Percentiles rank a stretch among this genome's conserved stretches.
These are phyloP conservation scores for Senna siamea DNA, from an alignment of 306 rosid genomes.

Conservation along the genomic window DNA sequence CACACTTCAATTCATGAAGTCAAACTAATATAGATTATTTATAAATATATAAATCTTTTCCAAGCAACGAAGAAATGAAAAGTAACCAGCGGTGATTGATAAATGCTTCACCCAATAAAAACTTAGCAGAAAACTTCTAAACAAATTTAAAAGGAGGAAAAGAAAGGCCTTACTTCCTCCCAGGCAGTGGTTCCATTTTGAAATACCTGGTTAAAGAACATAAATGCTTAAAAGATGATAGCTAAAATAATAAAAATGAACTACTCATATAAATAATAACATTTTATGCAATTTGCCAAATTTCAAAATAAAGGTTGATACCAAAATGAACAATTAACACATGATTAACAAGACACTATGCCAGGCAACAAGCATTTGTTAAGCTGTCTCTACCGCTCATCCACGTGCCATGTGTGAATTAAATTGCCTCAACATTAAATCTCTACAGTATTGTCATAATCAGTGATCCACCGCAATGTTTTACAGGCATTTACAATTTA, in stretches of 20 bases:
- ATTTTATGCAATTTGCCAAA: neutral
- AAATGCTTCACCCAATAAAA: slow-evolving; percentile 23
- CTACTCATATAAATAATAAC: neutral
- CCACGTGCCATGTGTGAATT: slow-evolving; percentile 13
- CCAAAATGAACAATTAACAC: neutral
- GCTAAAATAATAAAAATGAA: slow-evolving; percentile 17
- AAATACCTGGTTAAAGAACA: slow-evolving; percentile 71
- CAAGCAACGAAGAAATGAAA: slow-evolving; percentile 4
- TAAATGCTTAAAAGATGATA: slow-evolving; percentile 36
- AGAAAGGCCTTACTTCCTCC: slow-evolving; percentile 76
- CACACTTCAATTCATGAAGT: slow-evolving; percentile 20
- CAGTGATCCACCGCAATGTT: neutral
- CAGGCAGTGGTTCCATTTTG: slow-evolving; percentile 84
- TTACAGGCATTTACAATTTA: neutral
- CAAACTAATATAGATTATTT: slow-evolving; percentile 27
- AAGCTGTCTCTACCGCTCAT: slow-evolving; percentile 34
- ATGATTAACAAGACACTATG: neutral
- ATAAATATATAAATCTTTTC: slow-evolving; percentile 12
- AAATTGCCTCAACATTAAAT: slow-evolving; percentile 1
- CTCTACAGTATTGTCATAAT: slow-evolving; percentile 14
- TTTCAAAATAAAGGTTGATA: neutral
- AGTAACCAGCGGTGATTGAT: slow-evolving; percentile 19
- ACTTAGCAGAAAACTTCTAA: slow-evolving; percentile 27
- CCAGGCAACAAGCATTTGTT: slow-evolving; percentile 25
- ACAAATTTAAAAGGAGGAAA: slow-evolving; percentile 23